Evolutionary conservation across 192 early-diverging fungal genomes (phyloP), one percentile per base, ranked within the genome.

Genomic region (Phycomyces blakesleeanus): DNA sequence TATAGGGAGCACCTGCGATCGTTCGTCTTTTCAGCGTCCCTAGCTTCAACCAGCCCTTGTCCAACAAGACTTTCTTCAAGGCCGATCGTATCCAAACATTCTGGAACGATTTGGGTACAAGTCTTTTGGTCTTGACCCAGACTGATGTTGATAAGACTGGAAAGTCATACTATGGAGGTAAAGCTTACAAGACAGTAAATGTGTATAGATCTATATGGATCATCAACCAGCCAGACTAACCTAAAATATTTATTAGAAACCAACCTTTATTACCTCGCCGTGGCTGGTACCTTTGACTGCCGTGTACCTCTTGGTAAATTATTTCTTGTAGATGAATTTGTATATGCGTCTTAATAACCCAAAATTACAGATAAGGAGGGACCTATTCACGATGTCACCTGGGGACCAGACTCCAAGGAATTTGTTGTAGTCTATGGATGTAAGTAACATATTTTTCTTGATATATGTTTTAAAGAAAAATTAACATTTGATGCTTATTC

Each of bases 121-220:
- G 87, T 68, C 73, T 98, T 26, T 81, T 98, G 58, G 89, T 97
- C 29, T 84, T 95, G 72, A 93, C 96, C 6, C 89, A 90, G 25
- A 97, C 97, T 34, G 97, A 99, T 38, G 90, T 97, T 40, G 96
- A 98, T 75, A 93, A 88, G 71, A 92, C 95, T 16, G 92, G 92
- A 61, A 87, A 92, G 69, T 93, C 90, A 26, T 99, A 99, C 83
- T 99, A 99, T 71, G 97, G 97, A 64, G 96, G 29, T 34, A 34
- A 34, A 34, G n/a, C n/a, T n/a, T n/a, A n/a, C n/a, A n/a, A n/a
- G n/a, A n/a, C n/a, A n/a, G n/a, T n/a, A n/a, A n/a, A n/a, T n/a
- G n/a, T n/a, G n/a, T n/a, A n/a, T n/a, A n/a, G n/a, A n/a, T n/a
- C n/a, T n/a, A n/a, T n/a, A n/a, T n/a, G n/a, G n/a, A n/a, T n/a